Base-by-base conservation (phyloP, 176 grass and related monocot genomes). In the Hyparrhenia diplandra region DNA sequence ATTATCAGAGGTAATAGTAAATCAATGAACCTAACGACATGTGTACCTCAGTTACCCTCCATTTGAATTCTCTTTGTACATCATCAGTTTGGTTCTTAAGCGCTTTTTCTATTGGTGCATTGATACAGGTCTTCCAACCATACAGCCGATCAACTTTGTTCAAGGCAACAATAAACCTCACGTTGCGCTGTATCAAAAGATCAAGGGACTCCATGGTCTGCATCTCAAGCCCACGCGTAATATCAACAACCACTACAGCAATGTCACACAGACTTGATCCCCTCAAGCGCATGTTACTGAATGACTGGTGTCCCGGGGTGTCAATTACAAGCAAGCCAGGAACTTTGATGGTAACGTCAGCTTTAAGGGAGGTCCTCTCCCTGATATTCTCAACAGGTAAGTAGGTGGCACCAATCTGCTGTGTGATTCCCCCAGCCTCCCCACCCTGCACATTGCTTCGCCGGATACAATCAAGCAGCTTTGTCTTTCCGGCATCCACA, bases 121-220 rank as follows among this genome's bases (percentile, higher is more conserved):
- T 78, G 11, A 59, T 80, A 70, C 37, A 86, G 7, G 16, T 61
- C 67, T 88, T 90, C 93, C 93, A 95, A 18, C 90, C 93, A 79
- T 90, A 92, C 2, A 95, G 90, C 8, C 90, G 66, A 77, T 95
- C 90, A 40, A 95, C 90, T 87, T 95, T 85, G 82, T 90, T 95
- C 52, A 95, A 81, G 27, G 87, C 90, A 32, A 92, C 87, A 84
- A 95, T 75, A 62, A 92, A 95, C 73, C 82, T 84, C 32, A 78
- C 80, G 71, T 86, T 68, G 76, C 78, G 83, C 42, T n/a, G 41
- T 61, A 64, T 94, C 62, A 89, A 64, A 52, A 94, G 81, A 46
- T 79, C 83, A 13, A 94, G 71, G 36, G 89, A 91, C 70, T 94
- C 92, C 59, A 91, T 78, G 2, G 89, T 94, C 71, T 94, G 92